Base-by-base conservation (phyloP, 257 asterid genomes). In the Fraxinus americana region DNA sequence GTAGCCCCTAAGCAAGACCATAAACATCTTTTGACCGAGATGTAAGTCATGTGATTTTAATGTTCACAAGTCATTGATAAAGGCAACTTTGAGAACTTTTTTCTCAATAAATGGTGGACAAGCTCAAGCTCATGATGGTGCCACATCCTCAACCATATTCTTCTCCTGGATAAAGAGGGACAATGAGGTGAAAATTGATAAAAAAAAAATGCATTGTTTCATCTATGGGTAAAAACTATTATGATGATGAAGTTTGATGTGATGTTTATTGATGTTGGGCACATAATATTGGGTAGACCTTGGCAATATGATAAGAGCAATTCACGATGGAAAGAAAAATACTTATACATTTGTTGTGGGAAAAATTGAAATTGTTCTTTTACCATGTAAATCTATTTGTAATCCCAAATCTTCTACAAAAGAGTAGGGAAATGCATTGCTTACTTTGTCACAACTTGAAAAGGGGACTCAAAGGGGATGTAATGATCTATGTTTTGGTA, bases 191-290 rank as follows among this genome's bases (percentile, higher is more conserved):
- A 63, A 29, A 1, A 63, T 63, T 63, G 34, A 63, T 29, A 32
- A 14, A 14, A 25, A 25, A 25, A 25, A 68, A 14, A 32, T 68
- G 45, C 12, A 25, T 29, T 68, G 5, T 36, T 36, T 36, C 39
- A 14, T 36, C 8, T 11, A 41, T 41, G 14, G 13, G 4, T 8
- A 69, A 69, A 16, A 69, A 69, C 1, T 13, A 69, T 69, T 50
- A 2, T 69, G 73, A 2, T 69, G 73, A 34, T 69, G 43, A 69
- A 7, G 41, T 69, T 30, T 69, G 73, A 29, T 70, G 74, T 70
- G 30, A 70, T 70, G 34, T 70, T 21, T n/a, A 70, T 70, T 5
- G 34, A 70, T 70, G 32, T 70, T 35, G 57, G 12, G 5, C 57
- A 70, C 35, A 67, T 67, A 11, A 10, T 67, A 2, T 25, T 65